Evolutionary conservation across 805 yeast genomes (phyloP).

Genomic region (Alloascoidea africana): DNA sequence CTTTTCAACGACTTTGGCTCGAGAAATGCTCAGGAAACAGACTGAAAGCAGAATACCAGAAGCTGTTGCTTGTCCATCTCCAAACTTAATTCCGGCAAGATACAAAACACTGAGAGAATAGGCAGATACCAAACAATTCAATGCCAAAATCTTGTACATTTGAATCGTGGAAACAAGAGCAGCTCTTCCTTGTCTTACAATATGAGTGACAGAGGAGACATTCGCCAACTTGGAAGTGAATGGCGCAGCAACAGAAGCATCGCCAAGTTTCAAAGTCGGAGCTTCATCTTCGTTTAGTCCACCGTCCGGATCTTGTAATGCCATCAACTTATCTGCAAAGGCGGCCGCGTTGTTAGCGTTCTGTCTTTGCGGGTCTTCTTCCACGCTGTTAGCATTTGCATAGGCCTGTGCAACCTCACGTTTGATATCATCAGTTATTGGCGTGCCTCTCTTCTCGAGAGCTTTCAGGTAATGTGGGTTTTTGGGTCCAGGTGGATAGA

Average conservation of each 20-base stretch:
- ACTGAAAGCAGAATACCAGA: conserved; percentile 88
- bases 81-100: conserved; percentile 94
- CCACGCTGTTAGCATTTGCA: conserved; percentile 23
- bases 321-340: conserved; percentile 47
- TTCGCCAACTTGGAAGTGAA: conserved; percentile 89
- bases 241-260: conserved; percentile 98
- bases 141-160: conserved; percentile 95
- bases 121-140: conserved; percentile 93
- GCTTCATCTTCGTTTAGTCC: conserved; percentile 63
- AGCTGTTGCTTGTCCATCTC: conserved; percentile 95
- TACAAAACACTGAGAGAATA: conserved; percentile 88
- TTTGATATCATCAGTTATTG: conserved; percentile 59
- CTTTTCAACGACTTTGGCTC: conserved; percentile 83
- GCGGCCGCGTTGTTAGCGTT: conserved; percentile 22
- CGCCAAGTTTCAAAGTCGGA: conserved; percentile 89
- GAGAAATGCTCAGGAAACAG: conserved; percentile 89
- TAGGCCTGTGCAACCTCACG: conserved; percentile 30
- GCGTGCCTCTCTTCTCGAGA: conserved; percentile 70
- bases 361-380: conserved; percentile 14
- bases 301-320: conserved; percentile 40
- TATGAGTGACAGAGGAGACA: conserved; percentile 84
- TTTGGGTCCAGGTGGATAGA: conserved; percentile 88
- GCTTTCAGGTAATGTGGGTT: conserved; percentile 85
- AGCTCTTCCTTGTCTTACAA: conserved; percentile 96
- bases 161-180: conserved; percentile 95